phyloP scores from a whole-genome alignment of 2,329 filamentous ascomycete genomes.

The Apiospora sp. region DNA sequence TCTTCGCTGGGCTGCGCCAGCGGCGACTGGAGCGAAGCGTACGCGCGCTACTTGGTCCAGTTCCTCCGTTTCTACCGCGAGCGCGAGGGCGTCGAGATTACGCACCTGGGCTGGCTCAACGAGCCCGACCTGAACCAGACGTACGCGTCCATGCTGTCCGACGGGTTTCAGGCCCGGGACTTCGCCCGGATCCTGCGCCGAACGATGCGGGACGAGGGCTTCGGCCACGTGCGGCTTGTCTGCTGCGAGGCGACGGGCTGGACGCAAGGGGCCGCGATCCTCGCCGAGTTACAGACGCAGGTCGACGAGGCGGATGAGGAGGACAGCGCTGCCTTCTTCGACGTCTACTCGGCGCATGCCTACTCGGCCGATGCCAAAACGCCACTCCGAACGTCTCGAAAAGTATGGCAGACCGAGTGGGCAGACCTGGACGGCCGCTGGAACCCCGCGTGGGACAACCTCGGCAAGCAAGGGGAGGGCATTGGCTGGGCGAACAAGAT shows the following conservation, averaged over 20 bases:
- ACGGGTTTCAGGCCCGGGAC: conserved; percentile 55
- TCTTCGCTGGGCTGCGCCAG: conserved; percentile 37
- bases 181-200: conserved; percentile 58
- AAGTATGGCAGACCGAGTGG: conserved; percentile 58
- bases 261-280: conserved; percentile 27
- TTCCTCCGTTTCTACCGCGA: conserved; percentile 49
- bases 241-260: conserved; percentile 53
- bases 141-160: conserved; percentile 57
- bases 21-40: conserved; percentile 51
- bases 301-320: conserved; percentile 42
- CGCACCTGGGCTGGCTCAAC: conserved; percentile 39
- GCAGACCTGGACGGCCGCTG: conserved; percentile 50
- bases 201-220: conserved; percentile 43
- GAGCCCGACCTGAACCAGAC: conserved; percentile 38
- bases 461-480: conserved; percentile 51
- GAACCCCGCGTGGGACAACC: conserved; percentile 51
- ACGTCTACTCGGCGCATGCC: conserved; percentile 50
- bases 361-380: conserved; percentile 48
- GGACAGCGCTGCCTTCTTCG: conserved; percentile 35
- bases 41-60: conserved; percentile 52
- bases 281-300: conserved; percentile 28
- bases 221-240: conserved; percentile 41
- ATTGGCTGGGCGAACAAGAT: conserved; percentile 57
- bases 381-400: conserved; percentile 40
- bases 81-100: conserved; percentile 40